Evolutionary conservation across 768 basidiomycete species (phyloP), one percentile per base, ranked within the genome.

Genomic region (Hypsizygus marmoreus): DNA sequence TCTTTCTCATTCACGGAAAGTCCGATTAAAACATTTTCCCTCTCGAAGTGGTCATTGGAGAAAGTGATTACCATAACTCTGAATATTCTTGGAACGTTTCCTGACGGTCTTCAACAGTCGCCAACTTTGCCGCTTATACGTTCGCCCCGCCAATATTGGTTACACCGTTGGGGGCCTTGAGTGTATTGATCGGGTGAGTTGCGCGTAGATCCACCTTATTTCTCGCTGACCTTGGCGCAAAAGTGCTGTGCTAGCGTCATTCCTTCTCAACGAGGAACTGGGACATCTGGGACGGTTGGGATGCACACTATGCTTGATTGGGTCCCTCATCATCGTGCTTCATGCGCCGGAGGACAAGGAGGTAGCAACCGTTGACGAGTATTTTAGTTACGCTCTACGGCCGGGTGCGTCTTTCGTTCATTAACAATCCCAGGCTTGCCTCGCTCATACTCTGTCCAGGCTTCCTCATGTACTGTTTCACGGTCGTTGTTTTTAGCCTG

Each of bases 101-200:
- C 41, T 54, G 30, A 53, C 35, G 35, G 22, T 13, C 13, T 23
- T 42, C 38, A 39, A 39, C 51, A 88, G 85, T 86, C 48, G 88
- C 88, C 44, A 90, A 90, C 70, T 98, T 98, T 68, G 93, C 95
- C 6, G 95, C 95, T 6, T 97, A 97, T 63, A 90, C 93, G 0
- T 99, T 97, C 57, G 97, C 97, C 2, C 97, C 95, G 50, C 91
- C 97, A 56, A 95, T 97, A 61, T 76, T 99, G 45, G 94, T 99
- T n/a, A 97, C 95, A 1, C 97, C 97, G 1, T 70, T 99, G n/a
- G 97, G 97, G 43, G 94, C 95, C 16, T 75, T 97, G 32, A 95
- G 91, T 63, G 97, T 99, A 10, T 79, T 99, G 52, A 90, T 99
- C 49, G 97, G 95, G 95, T 95, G 57, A 49, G 85, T 69, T 9